A percentile compares a stretch with the other conserved stretches of the same genome.
phyloP scores from a whole-genome alignment of 2,329 filamentous ascomycete species.

The Lachnellula suecica region DNA sequence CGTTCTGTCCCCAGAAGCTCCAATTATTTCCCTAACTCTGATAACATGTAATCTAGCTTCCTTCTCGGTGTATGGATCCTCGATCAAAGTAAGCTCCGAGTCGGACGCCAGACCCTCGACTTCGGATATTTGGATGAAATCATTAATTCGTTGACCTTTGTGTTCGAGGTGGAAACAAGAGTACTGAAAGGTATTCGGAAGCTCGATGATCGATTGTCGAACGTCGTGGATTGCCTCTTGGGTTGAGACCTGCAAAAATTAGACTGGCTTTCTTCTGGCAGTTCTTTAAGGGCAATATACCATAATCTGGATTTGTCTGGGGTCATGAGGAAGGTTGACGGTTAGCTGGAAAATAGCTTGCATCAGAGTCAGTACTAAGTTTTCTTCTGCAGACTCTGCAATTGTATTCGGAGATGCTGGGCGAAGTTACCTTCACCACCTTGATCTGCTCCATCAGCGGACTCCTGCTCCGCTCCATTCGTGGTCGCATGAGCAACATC shows the following conservation, averaged over 20 bases:
- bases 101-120: conserved; percentile 75
- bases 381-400: not conserved
- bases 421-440: conserved; percentile 29
- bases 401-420: not conserved
- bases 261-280: conserved; percentile 17
- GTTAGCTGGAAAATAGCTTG: conserved; percentile 61
- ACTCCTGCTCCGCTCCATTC: conserved; percentile 22
- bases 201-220: conserved; percentile 92
- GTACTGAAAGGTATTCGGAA: conserved; percentile 91
- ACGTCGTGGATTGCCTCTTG: conserved; percentile 98
- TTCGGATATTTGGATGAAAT: conserved; percentile 90
- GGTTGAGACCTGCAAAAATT: conserved; percentile 67
- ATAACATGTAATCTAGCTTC: conserved; percentile 95
- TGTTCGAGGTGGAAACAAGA: conserved; percentile 98
- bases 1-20: conserved; percentile 83
- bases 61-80: conserved; percentile 98
- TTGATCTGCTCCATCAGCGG: conserved; percentile 27
- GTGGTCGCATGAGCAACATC: conserved; percentile 21
- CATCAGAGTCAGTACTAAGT: conserved; percentile 17
- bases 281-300: conserved; percentile 54
- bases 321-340: conserved; percentile 78
- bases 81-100: conserved; percentile 77
- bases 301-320: conserved; percentile 80
- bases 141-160: conserved; percentile 86
- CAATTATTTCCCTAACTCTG: conserved; percentile 87